Evolutionary conservation across 331 rosid species (phyloP).

Genomic region (Quercus tomentella): DNA sequence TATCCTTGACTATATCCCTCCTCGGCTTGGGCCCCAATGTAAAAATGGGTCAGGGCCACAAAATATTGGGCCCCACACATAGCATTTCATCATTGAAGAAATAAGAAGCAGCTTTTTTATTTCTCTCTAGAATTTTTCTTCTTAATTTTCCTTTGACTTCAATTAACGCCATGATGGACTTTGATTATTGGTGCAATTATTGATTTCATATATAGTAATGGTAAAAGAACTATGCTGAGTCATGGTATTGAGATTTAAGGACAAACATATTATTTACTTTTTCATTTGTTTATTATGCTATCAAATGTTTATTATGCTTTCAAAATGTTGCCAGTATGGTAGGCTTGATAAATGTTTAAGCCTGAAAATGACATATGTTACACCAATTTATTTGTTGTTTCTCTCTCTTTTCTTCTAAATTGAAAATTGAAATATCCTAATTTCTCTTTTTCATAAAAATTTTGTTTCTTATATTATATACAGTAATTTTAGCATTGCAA

Average conservation of each 20-base stretch:
- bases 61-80: too few relatives aligned
- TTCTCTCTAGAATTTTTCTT: too few relatives aligned
- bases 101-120: too few relatives aligned
- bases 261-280: background rate
- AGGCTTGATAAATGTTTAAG: background rate
- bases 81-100: too few relatives aligned
- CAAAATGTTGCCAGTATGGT: background rate
- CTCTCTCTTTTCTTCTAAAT: background rate
- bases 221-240: background rate
- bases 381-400: background rate
- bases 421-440: background rate
- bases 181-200: background rate
- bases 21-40: too few relatives aligned
- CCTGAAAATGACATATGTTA: background rate
- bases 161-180: too few relatives aligned
- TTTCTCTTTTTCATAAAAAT: background rate
- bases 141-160: too few relatives aligned
- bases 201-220: background rate
- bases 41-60: too few relatives aligned
- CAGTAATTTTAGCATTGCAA: conserved; percentile 35
- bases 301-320: background rate
- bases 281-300: background rate
- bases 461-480: background rate
- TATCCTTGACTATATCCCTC: too few relatives aligned
- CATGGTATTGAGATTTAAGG: background rate